Percentiles rank a stretch among this genome's conserved stretches.
These are phyloP conservation scores for Backusella sp. DNA, from an alignment of 192 early-diverging fungal species.

Conservation along the genomic window DNA sequence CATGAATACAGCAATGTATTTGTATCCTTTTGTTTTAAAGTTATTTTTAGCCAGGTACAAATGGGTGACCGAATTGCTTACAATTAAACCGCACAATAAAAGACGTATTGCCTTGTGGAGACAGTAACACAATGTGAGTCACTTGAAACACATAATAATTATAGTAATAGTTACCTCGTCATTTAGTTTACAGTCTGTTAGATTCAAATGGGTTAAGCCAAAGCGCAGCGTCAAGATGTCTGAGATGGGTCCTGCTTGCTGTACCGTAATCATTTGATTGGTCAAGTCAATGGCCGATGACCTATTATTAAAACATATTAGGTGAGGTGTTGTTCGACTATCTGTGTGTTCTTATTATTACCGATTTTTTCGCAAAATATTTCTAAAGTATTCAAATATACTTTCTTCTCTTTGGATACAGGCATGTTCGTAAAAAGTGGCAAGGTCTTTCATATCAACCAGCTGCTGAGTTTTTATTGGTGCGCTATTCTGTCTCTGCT, in stretches of 20 bases:
- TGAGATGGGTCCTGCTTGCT: conserved; percentile 64
- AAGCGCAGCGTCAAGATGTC: conserved; percentile 74
- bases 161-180: conserved; percentile 51
- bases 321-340: not conserved
- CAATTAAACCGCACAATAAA: conserved; percentile 66
- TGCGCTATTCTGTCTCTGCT: not conserved
- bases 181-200: conserved; percentile 71
- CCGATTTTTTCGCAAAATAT: conserved; percentile 13
- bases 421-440: conserved; percentile 22
- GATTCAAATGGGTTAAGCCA: conserved; percentile 61
- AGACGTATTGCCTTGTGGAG: conserved; percentile 49
- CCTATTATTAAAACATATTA: not conserved
- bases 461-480: not conserved
- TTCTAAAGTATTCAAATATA: conserved; percentile 12
- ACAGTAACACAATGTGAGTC: conserved; percentile 3
- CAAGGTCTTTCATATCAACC: conserved; percentile 7
- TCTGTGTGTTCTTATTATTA: not conserved
- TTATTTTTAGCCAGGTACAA: conserved; percentile 68
- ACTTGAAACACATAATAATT: not conserved
- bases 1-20: conserved; percentile 71
- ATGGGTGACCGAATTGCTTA: conserved; percentile 61
- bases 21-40: conserved; percentile 66
- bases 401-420: conserved; percentile 28
- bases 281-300: conserved; percentile 22
- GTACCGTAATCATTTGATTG: conserved; percentile 46